phyloP scores from a whole-genome alignment of 257 asterid species.

The Cynanchum wilfordii region DNA sequence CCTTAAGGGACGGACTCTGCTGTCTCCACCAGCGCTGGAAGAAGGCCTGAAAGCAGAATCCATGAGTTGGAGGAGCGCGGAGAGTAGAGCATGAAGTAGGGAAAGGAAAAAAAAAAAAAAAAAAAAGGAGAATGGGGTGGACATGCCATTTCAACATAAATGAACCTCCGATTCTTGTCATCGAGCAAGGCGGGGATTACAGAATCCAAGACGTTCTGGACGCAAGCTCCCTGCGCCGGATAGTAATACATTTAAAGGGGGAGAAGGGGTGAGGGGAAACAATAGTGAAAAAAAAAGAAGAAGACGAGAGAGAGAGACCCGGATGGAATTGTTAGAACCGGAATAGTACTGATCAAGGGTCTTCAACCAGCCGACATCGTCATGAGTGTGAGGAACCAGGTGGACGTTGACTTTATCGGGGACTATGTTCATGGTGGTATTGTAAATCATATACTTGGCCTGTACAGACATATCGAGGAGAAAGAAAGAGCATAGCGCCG shows the following conservation, averaged over 20 bases:
- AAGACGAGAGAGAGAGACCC: conserved; percentile 22
- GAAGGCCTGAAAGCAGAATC: conserved; percentile 45
- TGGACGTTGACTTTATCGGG: conserved; percentile 59
- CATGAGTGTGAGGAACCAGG: conserved; percentile 78
- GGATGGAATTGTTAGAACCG: conserved; percentile 70
- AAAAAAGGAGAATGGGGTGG: not conserved
- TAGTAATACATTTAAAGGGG: not conserved
- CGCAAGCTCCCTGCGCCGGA: conserved; percentile 63
- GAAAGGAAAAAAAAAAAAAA: not conserved
- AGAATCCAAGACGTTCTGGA: conserved; percentile 74
- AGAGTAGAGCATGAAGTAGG: not conserved
- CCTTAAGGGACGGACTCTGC: conserved; percentile 53
- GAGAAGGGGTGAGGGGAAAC: not conserved
- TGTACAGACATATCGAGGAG: not conserved
- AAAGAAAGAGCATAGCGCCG: not conserved
- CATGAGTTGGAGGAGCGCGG: not conserved
- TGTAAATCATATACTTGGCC: conserved; percentile 43
- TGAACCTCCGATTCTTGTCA: conserved; percentile 62
- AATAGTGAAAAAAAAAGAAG: not conserved
- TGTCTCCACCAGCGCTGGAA: conserved; percentile 82
- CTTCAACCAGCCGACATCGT: conserved; percentile 84
- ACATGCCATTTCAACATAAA: conserved; percentile 74
- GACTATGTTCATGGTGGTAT: conserved; percentile 37
- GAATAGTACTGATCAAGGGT: conserved; percentile 78
- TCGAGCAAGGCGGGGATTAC: conserved; percentile 54